phyloP scores from a whole-genome alignment of 345 rosid genomes.

The Heritiera fomes region DNA sequence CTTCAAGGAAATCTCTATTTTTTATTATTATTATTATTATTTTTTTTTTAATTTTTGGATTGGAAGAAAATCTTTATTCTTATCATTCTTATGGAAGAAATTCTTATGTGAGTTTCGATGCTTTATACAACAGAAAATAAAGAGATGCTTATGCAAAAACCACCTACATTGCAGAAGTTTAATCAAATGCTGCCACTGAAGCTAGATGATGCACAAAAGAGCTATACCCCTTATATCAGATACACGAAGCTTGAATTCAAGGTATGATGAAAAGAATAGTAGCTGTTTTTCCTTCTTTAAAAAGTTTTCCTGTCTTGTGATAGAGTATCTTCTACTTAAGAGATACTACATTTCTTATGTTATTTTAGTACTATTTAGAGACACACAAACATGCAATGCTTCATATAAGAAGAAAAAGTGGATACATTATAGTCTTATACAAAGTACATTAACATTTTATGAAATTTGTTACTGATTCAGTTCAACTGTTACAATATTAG shows the following conservation, averaged over 20 bases:
- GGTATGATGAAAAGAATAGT: conserved; percentile 38
- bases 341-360: conserved; percentile 6
- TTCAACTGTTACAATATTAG: conserved; percentile 40
- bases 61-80: conserved; percentile 18
- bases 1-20: conserved; percentile 16
- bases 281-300: neutral
- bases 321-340: conserved; percentile 1
- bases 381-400: neutral
- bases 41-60: neutral
- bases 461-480: conserved; percentile 14
- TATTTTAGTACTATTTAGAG: neutral
- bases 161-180: conserved; percentile 31
- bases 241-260: conserved; percentile 90
- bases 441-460: neutral
- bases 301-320: neutral
- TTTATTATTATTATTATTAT: too few relatives aligned
- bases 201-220: conserved; percentile 41
- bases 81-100: conserved; percentile 7
- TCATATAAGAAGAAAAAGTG: neutral
- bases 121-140: conserved; percentile 41
- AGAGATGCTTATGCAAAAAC: conserved; percentile 33
- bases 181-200: conserved; percentile 20
- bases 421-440: neutral
- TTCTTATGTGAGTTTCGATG: conserved; percentile 19
- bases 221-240: conserved; percentile 77